Evolutionary conservation across 768 basidiomycete genomes (phyloP), one percentile per base, ranked within the genome.

Genomic region (Suillus tomentosus): DNA sequence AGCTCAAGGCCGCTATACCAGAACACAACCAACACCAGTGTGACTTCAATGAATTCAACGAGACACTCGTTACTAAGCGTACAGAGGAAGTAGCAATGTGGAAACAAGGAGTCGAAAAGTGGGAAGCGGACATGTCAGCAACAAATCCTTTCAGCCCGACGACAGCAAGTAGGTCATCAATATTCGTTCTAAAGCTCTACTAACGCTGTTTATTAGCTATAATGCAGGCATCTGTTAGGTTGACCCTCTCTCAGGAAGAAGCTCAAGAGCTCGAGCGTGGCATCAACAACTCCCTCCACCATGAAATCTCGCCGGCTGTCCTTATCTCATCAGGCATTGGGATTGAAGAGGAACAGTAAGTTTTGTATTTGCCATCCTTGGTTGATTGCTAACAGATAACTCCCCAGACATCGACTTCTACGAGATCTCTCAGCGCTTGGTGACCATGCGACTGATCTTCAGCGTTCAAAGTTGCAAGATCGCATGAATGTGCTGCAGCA

Each of bases 381-480:
- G 9, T 11, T 6, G 10, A n/a, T n/a, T n/a, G 11, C 34, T 61
- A 11, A 61, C 54, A 19, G 13, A 22, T 19, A 3, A 27, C 22
- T 19, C 47, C 14, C 24, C 22, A 61, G 48, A 11, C 45, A n/a
- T 22, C 3, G 2, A 27, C 34, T 61, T 50, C 48, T 50, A 15
- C 2, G 14, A 50, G 48, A 50, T 22, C 14, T 50, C 8, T 27
- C 1, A 2, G 48, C 7, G 7, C 48, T 72, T 6, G 70, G 68
- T 11, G 1, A 58, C 0, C 70, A 75, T 63, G 63, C 76, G 9
- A 79, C 76, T 2, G 64, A 69, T 43, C 68, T 71, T 13, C 76
- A 80, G 60, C 54, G 65, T 14, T 62, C 71, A 11, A 76, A 75
- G 57, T 15, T 78, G 5, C 62, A 73, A n/a, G 72, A 76, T 61